Base-by-base conservation (phyloP, 441 rosid genomes). In the Pelargonium myrrhifolium region DNA sequence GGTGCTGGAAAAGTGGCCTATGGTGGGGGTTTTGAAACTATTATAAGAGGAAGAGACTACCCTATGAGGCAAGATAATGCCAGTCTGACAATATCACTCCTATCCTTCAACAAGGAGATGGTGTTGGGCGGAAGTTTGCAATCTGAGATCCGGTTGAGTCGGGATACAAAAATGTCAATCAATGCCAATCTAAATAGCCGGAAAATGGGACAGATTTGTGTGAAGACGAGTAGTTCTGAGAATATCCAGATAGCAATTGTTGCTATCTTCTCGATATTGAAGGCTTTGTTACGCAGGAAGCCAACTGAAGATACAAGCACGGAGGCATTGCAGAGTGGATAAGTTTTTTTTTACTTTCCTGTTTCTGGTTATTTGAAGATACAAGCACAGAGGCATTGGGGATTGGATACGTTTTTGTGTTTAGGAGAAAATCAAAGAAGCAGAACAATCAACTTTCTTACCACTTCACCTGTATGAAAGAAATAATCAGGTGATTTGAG, bases 1-100 rank as follows among this genome's bases (percentile, higher is more conserved):
- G 92, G 93, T 71, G 71, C 80, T 11, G 92, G 80, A 56, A 79
- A 85, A 75, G 83, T 71, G 69, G 96, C 93, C 24, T 83, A 84
- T 22, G 96, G 96, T 45, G 96, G 93, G 74, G 83, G 85, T 71
- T 31, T 89, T n/a, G 96, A 87, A 77, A 97, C 89, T 43, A 81
- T 77, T 35, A 40, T 91, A 35, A 82, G 89, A 83, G 99, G 96
- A 75, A 79, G 79, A 65, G 93, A 91, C 74, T 89, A 82, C 80
- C 99, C 96, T 1, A 82, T 83, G 72, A 87, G 83, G 78, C 83
- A 78, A 42, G 93, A 88, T 22, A 81, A 70, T 28, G 71, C 82
- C 51, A 80, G 85, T 66, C 63, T 93, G 69, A 74, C 85, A 18
- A 69, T 86, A 84, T 77, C 92, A 0, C 89, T 86, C 62, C 80